These are phyloP conservation scores for Medicago lupulina DNA, from an alignment of 306 rosid species.

Conservation along the genomic window DNA sequence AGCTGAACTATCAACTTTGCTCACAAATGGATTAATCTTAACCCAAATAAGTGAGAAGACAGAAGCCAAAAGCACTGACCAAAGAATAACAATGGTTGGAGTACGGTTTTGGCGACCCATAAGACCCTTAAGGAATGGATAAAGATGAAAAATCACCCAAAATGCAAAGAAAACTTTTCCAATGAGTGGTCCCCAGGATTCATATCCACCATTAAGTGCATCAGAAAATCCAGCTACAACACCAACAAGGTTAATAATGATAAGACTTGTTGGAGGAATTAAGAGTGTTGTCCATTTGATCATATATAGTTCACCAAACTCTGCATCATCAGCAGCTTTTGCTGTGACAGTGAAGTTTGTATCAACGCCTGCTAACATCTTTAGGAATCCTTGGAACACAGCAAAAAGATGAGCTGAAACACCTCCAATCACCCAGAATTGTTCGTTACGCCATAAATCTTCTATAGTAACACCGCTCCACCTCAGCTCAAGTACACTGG, in stretches of 20 bases:
- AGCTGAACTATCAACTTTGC: conserved; percentile 61
- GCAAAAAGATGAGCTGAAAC: conserved; percentile 98
- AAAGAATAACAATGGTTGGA: conserved; percentile 89
- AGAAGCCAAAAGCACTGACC: conserved; percentile 96
- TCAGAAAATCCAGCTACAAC: conserved; percentile 97
- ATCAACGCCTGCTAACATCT: conserved; percentile 89
- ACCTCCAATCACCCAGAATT: conserved; percentile 96
- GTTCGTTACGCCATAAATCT: conserved; percentile 93
- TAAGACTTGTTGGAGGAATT: conserved; percentile 89
- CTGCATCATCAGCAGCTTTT: conserved; percentile 84
- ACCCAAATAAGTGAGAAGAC: conserved; percentile 97
- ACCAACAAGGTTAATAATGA: conserved; percentile 87
- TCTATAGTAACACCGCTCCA: conserved; percentile 93
- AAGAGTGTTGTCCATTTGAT: conserved; percentile 95
- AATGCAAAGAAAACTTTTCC: conserved; percentile 96
- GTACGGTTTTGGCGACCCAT: conserved; percentile 98
- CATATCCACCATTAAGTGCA: conserved; percentile 91
- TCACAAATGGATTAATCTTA: conserved; percentile 83
- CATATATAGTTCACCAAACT: conserved; percentile 87
- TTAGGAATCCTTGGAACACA: conserved; percentile 91
- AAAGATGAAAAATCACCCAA: conserved; percentile 95
- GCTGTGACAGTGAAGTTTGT: conserved; percentile 96
- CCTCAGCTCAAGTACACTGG: conserved; percentile 84
- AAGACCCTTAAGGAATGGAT: conserved; percentile 97
- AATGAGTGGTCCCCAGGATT: conserved; percentile 94